A percentile compares a stretch with the other conserved stretches of the same genome.
These are phyloP conservation scores for Pouteria glomerata DNA, from an alignment of 148 eudicot genomes.

Conservation along the genomic window DNA sequence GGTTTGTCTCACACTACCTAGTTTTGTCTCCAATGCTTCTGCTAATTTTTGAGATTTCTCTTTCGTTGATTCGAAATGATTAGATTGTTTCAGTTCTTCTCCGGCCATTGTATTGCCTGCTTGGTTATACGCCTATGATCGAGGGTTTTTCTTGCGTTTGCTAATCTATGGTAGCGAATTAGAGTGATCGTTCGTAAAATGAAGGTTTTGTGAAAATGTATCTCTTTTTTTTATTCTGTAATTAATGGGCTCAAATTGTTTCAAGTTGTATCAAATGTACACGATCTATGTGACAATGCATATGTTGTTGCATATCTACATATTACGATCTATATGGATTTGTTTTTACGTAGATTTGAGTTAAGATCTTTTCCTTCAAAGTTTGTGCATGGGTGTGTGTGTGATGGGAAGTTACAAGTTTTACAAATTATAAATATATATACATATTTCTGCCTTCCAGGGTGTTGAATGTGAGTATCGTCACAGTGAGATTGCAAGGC, in stretches of 20 bases:
- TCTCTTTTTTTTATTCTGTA: neutral
- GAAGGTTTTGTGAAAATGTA: neutral
- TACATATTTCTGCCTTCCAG: too few relatives aligned
- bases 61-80: neutral
- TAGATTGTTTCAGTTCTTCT: neutral
- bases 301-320: neutral
- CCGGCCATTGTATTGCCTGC: neutral
- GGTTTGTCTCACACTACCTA: conserved; percentile 24
- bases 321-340: neutral
- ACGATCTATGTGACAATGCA: neutral
- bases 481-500: conserved; percentile 72
- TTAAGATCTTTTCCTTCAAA: too few relatives aligned
- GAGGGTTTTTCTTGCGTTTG: conserved; percentile 3
- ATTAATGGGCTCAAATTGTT: neutral
- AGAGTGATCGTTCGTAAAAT: neutral
- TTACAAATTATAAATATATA: too few relatives aligned
- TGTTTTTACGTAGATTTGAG: neutral
- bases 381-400: neutral
- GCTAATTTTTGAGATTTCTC: too few relatives aligned
- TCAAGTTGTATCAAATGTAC: neutral
- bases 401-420: neutral
- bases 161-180: neutral
- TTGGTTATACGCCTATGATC: neutral
- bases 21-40: neutral
- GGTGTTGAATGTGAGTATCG: conserved; percentile 72